A percentile compares a stretch with the other conserved stretches of the same genome.
phyloP scores from a whole-genome alignment of 306 rosid species.

The Betula pendula region DNA sequence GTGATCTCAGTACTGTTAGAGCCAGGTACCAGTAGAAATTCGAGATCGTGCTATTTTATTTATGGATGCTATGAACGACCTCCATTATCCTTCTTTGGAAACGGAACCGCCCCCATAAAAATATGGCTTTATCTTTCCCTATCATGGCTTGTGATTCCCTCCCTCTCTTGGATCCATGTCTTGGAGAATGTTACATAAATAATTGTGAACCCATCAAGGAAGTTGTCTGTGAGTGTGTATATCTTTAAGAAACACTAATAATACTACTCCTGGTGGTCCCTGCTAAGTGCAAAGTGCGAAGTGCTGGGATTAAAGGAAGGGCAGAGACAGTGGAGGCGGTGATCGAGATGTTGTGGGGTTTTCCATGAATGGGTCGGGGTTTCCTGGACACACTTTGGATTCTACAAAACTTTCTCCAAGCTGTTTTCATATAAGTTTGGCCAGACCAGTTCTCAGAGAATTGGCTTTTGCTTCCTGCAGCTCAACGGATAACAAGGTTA shows the following conservation, averaged over 20 bases:
- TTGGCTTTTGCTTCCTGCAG: conserved; percentile 29
- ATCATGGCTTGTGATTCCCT: not conserved
- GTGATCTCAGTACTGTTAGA: conserved; percentile 10
- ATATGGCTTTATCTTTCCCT: not conserved
- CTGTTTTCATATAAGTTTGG: conserved; percentile 32
- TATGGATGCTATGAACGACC: conserved; percentile 19
- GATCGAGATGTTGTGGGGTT: conserved; percentile 39
- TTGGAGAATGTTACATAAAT: not conserved
- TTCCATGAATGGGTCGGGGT: conserved; percentile 29
- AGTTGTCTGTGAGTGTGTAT: conserved; percentile 1
- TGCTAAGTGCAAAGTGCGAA: conserved; percentile 20
- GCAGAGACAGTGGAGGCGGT: conserved; percentile 31
- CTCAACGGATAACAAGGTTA: conserved; percentile 35
- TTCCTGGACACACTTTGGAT: conserved; percentile 26
- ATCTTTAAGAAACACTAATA: not conserved
- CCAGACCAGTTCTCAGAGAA: conserved; percentile 3
- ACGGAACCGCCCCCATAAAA: conserved; percentile 19
- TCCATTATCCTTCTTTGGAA: conserved; percentile 27
- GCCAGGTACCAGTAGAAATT: not conserved
- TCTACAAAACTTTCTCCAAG: conserved; percentile 26
- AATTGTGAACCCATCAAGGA: conserved; percentile 15
- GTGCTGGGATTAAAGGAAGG: conserved; percentile 31
- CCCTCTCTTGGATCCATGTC: conserved; percentile 20
- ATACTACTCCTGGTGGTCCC: not conserved
- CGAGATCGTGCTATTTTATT: conserved; percentile 8